Base-by-base conservation (phyloP, 2,329 filamentous ascomycete genomes). In the Aureobasidium mangrovei region DNA sequence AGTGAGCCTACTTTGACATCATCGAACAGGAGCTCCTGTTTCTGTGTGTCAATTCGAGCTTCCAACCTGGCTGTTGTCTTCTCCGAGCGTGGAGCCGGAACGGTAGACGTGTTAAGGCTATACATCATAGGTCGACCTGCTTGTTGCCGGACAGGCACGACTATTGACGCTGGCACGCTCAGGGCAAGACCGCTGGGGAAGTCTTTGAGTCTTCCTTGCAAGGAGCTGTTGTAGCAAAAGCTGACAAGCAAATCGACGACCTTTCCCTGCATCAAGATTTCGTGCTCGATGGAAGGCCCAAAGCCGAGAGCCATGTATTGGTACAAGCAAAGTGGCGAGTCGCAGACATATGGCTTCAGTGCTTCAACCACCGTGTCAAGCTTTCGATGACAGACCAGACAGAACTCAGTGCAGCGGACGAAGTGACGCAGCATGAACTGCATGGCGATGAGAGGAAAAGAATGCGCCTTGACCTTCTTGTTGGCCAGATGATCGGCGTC, bases 291-390 rank as follows among this genome's bases (percentile, higher is more conserved):
- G 61, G 82, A 89, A 1, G 88, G 86, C 0, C 90, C 91, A 63
- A 95, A 84, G 0, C 88, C 89, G n/a, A 94, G 74, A 12, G 80
- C 77, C 77, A 95, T 86, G 70, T 93, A 95, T 64, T 96, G 91
- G 63, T 87, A 95, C 3, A 95, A 73, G 63, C 91, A 96, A 3
- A 96, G 74, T 1, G 77, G 74, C 9, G 80, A 78, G 26, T 80
- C 80, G 69, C 91, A 96, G 42, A 95, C 88, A 58, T 77, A 77
- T 2, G 86, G 86, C 60, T 87, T 88, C 57, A 90, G 73, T 1
- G 85, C 81, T 61, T 84, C 81, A 36, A 91, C 83, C 0, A 80
- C 78, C 2, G 76, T 76, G 1, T 79, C 68, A 35, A 88, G 77
- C 60, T 78, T 84, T 60, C 79, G 79, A 67, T 94, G 87, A 63